Evolutionary conservation across 2,329 filamentous ascomycete species (phyloP), one percentile per base, ranked within the genome.

Genomic region (Beauveria scarabaeidicola): DNA sequence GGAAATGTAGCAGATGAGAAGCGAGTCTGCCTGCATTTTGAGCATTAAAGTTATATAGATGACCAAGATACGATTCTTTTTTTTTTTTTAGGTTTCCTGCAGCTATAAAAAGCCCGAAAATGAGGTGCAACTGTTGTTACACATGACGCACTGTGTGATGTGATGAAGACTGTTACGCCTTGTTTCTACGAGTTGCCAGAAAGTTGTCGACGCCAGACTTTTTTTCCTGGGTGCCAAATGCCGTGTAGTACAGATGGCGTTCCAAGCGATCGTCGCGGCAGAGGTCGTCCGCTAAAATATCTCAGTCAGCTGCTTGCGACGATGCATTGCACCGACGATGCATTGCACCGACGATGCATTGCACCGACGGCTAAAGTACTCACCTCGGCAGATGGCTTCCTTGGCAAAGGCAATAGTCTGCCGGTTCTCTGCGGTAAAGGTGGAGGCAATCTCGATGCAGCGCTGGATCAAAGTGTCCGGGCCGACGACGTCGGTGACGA

Each of bases 1-100:
- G 65, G 64, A 61, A 57, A n/a, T 64, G 58, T n/a, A 61, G 41
- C 19, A 59, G 54, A 41, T 62, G 44, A 62, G 21, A 17, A 11
- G 43, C 27, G 36, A 43, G 44, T 10, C 5, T 23, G 36, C 13
- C 50, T 50, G 27, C 32, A 36, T 7, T 43, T 23, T 5, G 11
- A 19, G 25, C 29, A 6, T 9, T 25, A 11, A n/a, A 5, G 19
- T 27, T 9, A 52, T 9, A 52, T 59, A 38, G n/a, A 54, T 48
- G 23, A 54, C 50, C 41, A 50, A 29, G 29, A 46, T 40, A 59
- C 32, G 50, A 52, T 59, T 59, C 13, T 40, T 47, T 7, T 10
- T 23, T 58, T 56, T 3, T 51, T 40, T 25, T 13, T 38, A 10
- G 19, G 19, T 23, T 9, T 17, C 13, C 36, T 19, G 32, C 47